Base-by-base conservation (phyloP, 208 protist genomes). In the Crithidia mellificae region DNA sequence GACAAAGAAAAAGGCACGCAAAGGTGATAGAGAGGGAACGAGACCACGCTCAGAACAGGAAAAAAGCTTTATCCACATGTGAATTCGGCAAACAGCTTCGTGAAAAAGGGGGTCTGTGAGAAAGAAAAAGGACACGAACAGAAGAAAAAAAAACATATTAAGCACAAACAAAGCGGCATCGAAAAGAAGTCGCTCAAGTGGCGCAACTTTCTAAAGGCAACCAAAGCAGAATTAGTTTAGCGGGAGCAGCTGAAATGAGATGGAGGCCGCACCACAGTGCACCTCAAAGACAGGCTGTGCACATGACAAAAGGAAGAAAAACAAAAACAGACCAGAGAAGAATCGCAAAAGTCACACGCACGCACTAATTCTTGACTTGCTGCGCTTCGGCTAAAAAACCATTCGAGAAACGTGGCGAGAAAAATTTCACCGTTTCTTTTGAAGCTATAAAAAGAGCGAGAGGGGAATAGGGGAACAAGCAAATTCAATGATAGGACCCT, bases 401-500 rank as follows among this genome's bases (percentile, higher is more conserved):
- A 55, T 2, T 38, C 34, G 34, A 5, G 11, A n/a, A 38, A 22
- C 14, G 14, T 2, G 5, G 3, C 27, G 29, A 20, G n/a, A 19
- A 8, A 55, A 55, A 38, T 25, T 22, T 6, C 17, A 27, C 2
- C 17, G 15, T 51, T 6, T n/a, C 20, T 14, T 27, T 29, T 6
- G 46, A 27, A 17, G 8, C 6, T 6, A 51, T 25, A 65, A 47
- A 39, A 49, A 51, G 51, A 51, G 22, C 56, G 20, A 43, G 32
- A 59, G 34, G n/a, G 61, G 54, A 63, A 71, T 47, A 69, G 51
- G 14, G 17, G 17, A n/a, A 46, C 8, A 46, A 46, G 41, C 8
- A 46, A 46, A 15, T 15, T 4, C 41, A 12, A 46, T 36, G 17
- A 3, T 25, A 38, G 34, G 5, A 12, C 34, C 11, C 11, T 11